phyloP scores from a whole-genome alignment of 495 filamentous ascomycete species.

The Penicillium antarcticum region DNA sequence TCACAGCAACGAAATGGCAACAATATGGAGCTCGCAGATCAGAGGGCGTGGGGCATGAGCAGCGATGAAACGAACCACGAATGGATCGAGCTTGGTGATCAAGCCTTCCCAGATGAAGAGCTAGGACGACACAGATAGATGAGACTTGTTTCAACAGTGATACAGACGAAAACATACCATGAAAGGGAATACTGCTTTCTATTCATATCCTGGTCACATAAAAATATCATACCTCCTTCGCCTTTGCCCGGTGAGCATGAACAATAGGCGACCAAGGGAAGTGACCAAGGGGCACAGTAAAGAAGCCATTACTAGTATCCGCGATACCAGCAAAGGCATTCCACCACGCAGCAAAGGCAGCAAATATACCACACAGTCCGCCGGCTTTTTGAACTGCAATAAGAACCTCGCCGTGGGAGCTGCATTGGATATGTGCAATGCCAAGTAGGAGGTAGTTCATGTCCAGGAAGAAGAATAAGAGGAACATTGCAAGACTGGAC shows the following conservation, averaged over 20 bases:
- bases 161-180: too few species aligned
- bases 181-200: too few species aligned
- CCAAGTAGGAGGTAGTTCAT: constrained; percentile 69
- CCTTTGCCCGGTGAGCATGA: constrained; percentile 9
- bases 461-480: constrained; percentile 81
- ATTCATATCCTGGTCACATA: too few species aligned
- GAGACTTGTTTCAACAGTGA: background rate
- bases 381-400: constrained; percentile 59
- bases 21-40: constrained; percentile 3
- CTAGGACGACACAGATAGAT: constrained; percentile 7
- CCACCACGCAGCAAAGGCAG: constrained; percentile 85
- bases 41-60: constrained; percentile 1
- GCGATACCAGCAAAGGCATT: constrained; percentile 84
- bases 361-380: constrained; percentile 73
- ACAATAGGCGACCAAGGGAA: constrained; percentile 68
- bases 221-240: constrained; percentile 10
- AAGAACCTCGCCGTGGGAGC: constrained; percentile 34
- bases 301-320: constrained; percentile 73
- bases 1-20: background rate
- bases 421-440: constrained; percentile 56
- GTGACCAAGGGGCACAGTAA: constrained; percentile 78
- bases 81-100: constrained; percentile 27
- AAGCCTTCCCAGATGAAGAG: constrained; percentile 20
- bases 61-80: constrained; percentile 13
- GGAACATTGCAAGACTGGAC: constrained; percentile 85